Evolutionary conservation across 2,329 filamentous ascomycete genomes (phyloP).

Genomic region (Aspergillus unguis): DNA sequence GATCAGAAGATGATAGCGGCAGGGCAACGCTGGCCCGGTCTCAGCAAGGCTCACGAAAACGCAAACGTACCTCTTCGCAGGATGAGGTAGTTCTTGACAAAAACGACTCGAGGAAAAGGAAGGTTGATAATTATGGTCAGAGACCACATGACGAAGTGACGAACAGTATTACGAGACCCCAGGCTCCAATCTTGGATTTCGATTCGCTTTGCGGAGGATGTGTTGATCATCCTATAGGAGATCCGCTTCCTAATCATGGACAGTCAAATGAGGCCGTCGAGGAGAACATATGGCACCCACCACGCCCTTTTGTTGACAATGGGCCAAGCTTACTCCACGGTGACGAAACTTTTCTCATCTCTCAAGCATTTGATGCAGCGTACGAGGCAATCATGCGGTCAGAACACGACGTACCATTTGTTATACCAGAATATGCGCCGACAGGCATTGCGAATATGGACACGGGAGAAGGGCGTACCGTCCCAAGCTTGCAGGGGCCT

Average conservation of each 20-base stretch:
- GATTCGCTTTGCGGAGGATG: neutral
- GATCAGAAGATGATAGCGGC: neutral
- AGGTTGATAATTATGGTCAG: neutral
- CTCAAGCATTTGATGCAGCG: conserved; percentile 12
- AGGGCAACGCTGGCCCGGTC: neutral
- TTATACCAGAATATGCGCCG: neutral
- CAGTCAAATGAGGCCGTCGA: neutral
- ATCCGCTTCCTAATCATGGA: neutral
- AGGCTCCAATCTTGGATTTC: neutral
- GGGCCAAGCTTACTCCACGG: neutral
- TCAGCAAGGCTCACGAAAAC: conserved; percentile 4
- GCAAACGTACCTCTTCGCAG: neutral
- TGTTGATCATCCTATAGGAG: neutral
- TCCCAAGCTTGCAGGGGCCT: neutral
- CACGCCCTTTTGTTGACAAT: neutral
- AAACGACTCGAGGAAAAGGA: neutral
- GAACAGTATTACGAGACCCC: neutral
- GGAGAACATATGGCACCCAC: neutral
- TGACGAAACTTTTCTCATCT: neutral
- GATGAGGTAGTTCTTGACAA: neutral
- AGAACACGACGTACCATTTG: neutral
- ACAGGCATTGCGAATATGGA: neutral
- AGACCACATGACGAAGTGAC: neutral
- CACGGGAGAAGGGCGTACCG: neutral
- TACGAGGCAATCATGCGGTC: conserved; percentile 15